Base-by-base conservation (phyloP, 164 flowering plant genomes). In the Tinospora cordifolia region DNA sequence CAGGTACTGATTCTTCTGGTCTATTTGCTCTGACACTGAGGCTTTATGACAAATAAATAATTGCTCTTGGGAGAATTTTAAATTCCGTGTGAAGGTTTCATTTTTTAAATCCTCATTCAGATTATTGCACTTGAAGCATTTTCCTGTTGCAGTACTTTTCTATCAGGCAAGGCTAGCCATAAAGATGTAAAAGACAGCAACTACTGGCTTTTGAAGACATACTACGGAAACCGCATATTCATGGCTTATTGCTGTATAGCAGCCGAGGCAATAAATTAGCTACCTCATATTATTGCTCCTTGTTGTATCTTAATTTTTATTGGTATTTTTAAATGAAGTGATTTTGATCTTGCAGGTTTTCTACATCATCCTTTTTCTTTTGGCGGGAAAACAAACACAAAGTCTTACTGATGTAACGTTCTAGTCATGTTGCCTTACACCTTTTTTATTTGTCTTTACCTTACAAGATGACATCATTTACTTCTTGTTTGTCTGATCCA, bases 171-270 rank as follows among this genome's bases (percentile, higher is more conserved):
- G 79, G 80, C 82, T 72, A 94, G 97, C 73, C 99, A 94, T 79
- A 94, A 92, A 80, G 97, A 94, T 78, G 97, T 94, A 2, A 92
- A 90, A 78, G 97, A 92, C 83, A 90, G 97, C 82, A 82, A 83
- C 58, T 90, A 75, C 75, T 92, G 97, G 97, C 90, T 94, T 68
- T 89, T 94, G 78, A 89, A 72, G 81, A 72, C 78, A 49, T 94
- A 92, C 72, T 94, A 92, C 72, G 93, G 97, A 67, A 88, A 88
- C 65, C 79, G 99, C 59, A 83, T 82, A 69, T 92, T 94, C 73
- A 89, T 94, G 97, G 90, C 85, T 49, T 92, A 84, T 67, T 94
- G 99, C 68, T 94, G 99, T 77, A 88, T 89, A 62, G 85, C 92
- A 60, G 89, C 93, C 77, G 99, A 94, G 97, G 99, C 85, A 85